These are phyloP conservation scores for Elongisporangium anandrum DNA, from an alignment of 352 stramenopile species.

Conservation along the genomic window DNA sequence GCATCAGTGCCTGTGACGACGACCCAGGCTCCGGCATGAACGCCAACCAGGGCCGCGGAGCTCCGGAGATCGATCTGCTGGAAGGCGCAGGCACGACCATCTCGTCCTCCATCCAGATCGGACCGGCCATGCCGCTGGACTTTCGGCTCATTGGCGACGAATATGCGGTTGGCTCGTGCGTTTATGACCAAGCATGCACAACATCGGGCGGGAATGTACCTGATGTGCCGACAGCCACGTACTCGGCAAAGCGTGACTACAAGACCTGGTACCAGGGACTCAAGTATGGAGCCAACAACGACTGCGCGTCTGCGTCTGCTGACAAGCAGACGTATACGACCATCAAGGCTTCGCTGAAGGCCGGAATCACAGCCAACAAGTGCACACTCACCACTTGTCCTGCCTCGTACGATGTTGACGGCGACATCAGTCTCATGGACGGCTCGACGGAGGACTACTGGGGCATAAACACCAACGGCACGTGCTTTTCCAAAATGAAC, in stretches of 20 bases:
- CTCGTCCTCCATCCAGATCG: conserved; percentile 90
- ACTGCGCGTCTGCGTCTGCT: conserved; percentile 18
- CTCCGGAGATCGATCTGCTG: conserved; percentile 95
- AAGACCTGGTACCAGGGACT: conserved; percentile 72
- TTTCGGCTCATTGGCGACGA: conserved; percentile 30
- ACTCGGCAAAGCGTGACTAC: conserved; percentile 37
- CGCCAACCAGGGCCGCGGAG: conserved; percentile 83
- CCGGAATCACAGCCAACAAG: conserved; percentile 42
- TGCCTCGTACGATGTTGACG: conserved; percentile 49
- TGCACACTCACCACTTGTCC: conserved; percentile 39
- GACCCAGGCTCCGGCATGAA: conserved; percentile 91
- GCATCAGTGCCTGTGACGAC: conserved; percentile 87
- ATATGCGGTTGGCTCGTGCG: conserved; percentile 19
- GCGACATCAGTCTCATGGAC: conserved; percentile 35
- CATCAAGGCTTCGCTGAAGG: conserved; percentile 29
- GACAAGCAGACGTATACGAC: conserved; percentile 31
- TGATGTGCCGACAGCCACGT: conserved; percentile 33
- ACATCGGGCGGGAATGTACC: conserved; percentile 36
- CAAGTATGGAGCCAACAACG: conserved; percentile 54
- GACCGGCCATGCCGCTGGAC: conserved; percentile 57
- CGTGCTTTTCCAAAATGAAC: conserved; percentile 56
- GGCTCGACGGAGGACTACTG: conserved; percentile 22
- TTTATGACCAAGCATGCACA: conserved; percentile 35
- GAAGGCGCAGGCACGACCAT: conserved; percentile 82
- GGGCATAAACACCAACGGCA: conserved; percentile 61